A percentile compares a stretch with the other conserved stretches of the same genome.
These are phyloP conservation scores for Phytophthora litchii DNA, from an alignment of 352 stramenopile species.

Conservation along the genomic window DNA sequence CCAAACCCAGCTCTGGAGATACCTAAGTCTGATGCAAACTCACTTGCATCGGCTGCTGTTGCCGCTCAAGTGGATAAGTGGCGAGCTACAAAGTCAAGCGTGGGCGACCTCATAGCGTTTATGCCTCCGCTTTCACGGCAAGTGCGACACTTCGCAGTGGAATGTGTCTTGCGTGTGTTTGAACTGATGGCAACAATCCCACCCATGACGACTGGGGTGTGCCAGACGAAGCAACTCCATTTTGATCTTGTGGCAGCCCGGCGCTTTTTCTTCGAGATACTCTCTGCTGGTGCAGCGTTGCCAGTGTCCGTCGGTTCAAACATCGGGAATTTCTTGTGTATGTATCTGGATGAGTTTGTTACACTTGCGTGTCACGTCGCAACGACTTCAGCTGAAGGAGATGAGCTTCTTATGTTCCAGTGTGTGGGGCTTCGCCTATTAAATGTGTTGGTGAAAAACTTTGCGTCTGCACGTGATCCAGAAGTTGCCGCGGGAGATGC, in stretches of 20 bases:
- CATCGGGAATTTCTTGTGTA: conserved; percentile 74
- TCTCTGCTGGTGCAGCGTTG: conserved; percentile 26
- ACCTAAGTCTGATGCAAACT: conserved; percentile 32
- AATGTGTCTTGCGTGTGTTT: conserved; percentile 81
- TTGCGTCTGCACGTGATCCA: conserved; percentile 63
- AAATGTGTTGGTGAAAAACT: conserved; percentile 67
- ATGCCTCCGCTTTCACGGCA: conserved; percentile 76
- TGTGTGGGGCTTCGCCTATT: conserved; percentile 69
- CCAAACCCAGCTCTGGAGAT: conserved; percentile 24
- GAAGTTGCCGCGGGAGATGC: conserved; percentile 62
- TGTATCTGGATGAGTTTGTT: conserved; percentile 90
- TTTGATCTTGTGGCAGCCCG: conserved; percentile 73
- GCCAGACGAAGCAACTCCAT: conserved; percentile 47
- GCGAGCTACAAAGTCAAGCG: conserved; percentile 70
- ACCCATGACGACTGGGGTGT: conserved; percentile 18
- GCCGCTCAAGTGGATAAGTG: conserved; percentile 69
- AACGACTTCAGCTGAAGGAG: conserved; percentile 68
- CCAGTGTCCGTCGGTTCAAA: conserved; percentile 15
- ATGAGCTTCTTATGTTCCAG: conserved; percentile 84
- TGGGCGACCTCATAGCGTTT: conserved; percentile 60
- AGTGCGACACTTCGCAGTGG: conserved; percentile 78
- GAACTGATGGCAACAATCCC: conserved; percentile 49
- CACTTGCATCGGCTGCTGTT: conserved; percentile 45
- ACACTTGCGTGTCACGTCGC: conserved; percentile 81
- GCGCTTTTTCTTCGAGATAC: conserved; percentile 49